phyloP scores from a whole-genome alignment of 73 alveolate genomes.

The Blepharisma stoltei region DNA sequence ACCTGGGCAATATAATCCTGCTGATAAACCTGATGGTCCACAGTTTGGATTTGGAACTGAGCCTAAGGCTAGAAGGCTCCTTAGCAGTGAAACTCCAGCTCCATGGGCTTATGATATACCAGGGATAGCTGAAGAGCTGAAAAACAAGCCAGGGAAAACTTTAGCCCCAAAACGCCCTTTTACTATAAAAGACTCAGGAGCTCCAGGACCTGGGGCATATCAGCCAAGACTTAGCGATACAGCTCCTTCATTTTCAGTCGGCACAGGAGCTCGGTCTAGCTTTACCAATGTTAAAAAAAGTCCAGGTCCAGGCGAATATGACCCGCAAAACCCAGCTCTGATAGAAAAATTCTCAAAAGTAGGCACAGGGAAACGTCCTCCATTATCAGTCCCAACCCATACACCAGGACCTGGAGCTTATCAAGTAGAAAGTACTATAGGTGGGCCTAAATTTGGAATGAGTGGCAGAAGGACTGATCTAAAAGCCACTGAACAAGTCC shows the following conservation, averaged over 20 bases:
- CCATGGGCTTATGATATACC: conserved; percentile 9
- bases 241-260: background rate
- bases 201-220: conserved; percentile 29
- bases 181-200: background rate
- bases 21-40: background rate
- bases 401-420: conserved; percentile 20
- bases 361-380: background rate
- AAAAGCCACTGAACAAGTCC: background rate
- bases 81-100: background rate
- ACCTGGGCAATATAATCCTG: background rate
- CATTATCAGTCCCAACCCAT: background rate
- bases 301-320: conserved; percentile 27
- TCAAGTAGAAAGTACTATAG: background rate
- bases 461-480: conserved; percentile 21
- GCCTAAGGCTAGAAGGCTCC: background rate
- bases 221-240: background rate
- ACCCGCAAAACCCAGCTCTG: background rate
- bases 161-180: conserved; percentile 1
- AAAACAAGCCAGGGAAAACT: background rate
- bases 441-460: conserved; percentile 12
- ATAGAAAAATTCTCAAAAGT: background rate
- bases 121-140: background rate
- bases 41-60: background rate
- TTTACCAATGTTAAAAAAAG: background rate
- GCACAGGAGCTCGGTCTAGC: conserved; percentile 2